A percentile compares a stretch with the other conserved stretches of the same genome.
These are phyloP conservation scores for Pinus tabuliformis DNA, from an alignment of 75 land plant genomes.

Conservation along the genomic window DNA sequence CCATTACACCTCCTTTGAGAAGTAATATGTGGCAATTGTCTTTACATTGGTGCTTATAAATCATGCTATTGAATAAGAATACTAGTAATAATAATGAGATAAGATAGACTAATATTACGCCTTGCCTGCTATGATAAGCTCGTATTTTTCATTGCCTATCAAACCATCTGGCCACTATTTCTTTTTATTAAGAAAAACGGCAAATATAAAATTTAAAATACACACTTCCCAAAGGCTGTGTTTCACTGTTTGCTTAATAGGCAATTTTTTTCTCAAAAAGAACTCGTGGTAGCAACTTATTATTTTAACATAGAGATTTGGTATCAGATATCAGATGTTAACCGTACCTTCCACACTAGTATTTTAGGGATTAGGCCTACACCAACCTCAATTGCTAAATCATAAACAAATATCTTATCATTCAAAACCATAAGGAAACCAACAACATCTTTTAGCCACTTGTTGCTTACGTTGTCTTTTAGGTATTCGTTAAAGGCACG, in stretches of 20 bases:
- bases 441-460: background rate
- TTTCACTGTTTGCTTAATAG: background rate
- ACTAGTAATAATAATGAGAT: background rate
- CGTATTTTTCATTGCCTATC: background rate
- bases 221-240: too few species aligned
- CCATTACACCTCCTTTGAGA: background rate
- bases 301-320: background rate
- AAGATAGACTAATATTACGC: too few species aligned
- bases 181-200: background rate
- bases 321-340: background rate
- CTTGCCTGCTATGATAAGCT: too few species aligned
- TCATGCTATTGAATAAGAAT: background rate
- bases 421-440: background rate
- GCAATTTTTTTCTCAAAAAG: background rate
- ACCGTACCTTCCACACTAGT: background rate
- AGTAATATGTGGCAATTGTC: background rate
- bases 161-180: background rate
- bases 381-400: background rate
- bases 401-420: background rate
- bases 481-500: slow-evolving; percentile 64
- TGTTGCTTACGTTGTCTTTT: slow-evolving; percentile 66
- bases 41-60: too few species aligned
- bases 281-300: background rate
- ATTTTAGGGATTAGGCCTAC: background rate
- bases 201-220: background rate